phyloP scores from a whole-genome alignment of 495 filamentous ascomycete species.

The Tuber brumale region DNA sequence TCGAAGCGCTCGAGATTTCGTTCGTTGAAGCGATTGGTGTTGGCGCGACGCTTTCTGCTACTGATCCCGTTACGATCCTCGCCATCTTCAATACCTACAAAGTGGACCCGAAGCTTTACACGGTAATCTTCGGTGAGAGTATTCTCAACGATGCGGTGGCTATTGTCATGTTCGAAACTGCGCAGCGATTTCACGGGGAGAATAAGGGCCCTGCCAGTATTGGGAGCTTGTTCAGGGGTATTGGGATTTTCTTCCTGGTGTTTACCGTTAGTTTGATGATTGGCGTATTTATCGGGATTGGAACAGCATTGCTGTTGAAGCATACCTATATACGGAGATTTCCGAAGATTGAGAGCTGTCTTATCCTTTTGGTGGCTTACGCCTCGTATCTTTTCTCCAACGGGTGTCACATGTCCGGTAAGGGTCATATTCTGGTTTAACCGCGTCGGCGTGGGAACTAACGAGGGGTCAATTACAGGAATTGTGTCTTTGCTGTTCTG shows the following conservation, averaged over 20 bases:
- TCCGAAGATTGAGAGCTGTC: constrained; percentile 92
- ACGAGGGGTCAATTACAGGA: constrained; percentile 49
- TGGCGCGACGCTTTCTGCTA: constrained; percentile 90
- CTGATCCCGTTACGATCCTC: constrained; percentile 92
- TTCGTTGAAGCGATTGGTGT: constrained; percentile 95
- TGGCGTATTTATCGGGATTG: constrained; percentile 77
- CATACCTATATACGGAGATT: constrained; percentile 86
- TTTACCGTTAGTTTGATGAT: constrained; percentile 93
- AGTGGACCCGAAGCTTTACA: constrained; percentile 96
- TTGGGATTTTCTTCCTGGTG: constrained; percentile 88
- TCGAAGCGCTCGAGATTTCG: constrained; percentile 74
- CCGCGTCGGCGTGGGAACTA: background rate
- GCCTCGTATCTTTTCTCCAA: constrained; percentile 97
- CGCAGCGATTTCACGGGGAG: constrained; percentile 70
- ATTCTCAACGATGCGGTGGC: constrained; percentile 97
- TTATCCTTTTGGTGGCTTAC: constrained; percentile 90
- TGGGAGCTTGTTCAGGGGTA: constrained; percentile 74
- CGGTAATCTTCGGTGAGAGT: constrained; percentile 95
- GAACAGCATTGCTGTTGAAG: constrained; percentile 79
- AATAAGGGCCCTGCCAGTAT: constrained; percentile 48
- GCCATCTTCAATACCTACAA: constrained; percentile 99
- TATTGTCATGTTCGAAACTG: constrained; percentile 97
- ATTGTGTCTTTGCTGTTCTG: constrained; percentile 97
- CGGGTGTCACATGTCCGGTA: constrained; percentile 88
- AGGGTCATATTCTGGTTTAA: constrained; percentile 26